A percentile compares a stretch with the other conserved stretches of the same genome.
Conservation (phyloP, 2,329 filamentous ascomycete species). For the Paracoccidioides lutzii region DNA sequence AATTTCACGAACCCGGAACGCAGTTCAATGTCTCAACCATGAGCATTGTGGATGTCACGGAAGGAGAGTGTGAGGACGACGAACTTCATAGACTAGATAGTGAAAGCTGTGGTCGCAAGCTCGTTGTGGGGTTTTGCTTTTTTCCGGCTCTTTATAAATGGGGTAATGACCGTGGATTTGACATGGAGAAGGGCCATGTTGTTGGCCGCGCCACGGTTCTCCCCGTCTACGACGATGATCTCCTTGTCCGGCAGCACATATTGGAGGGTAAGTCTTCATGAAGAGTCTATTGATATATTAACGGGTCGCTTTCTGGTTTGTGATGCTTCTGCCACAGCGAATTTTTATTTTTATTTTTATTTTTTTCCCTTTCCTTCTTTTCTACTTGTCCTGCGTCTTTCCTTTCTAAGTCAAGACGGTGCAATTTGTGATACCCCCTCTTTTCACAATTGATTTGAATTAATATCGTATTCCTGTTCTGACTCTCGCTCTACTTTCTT, state of each 20-base stretch:
- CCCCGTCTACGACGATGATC: slow-evolving; percentile 1
- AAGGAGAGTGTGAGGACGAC: slow-evolving; percentile 1
- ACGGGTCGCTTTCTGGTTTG: not conserved
- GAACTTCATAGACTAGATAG: not conserved
- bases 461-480: not conserved
- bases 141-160: slow-evolving; percentile 2
- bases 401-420: not conserved
- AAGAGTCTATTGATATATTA: not conserved
- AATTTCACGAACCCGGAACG: not conserved
- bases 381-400: not conserved
- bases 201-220: not conserved
- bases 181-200: not conserved
- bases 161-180: slow-evolving; percentile 2
- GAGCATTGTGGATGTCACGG: slow-evolving; percentile 2
- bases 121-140: slow-evolving; percentile 1
- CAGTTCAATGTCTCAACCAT: not conserved
- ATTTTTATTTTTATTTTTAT: not conserved
- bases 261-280: not conserved
- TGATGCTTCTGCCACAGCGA: too few species aligned
- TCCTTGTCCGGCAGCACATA: not conserved
- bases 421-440: not conserved
- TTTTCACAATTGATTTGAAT: not conserved
- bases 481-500: not conserved
- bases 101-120: not conserved
- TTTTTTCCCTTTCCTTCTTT: not conserved